Percentiles rank a stretch among this genome's conserved stretches.
These are phyloP conservation scores for Gossypium davidsonii DNA, from an alignment of 441 rosid species.

Conservation along the genomic window DNA sequence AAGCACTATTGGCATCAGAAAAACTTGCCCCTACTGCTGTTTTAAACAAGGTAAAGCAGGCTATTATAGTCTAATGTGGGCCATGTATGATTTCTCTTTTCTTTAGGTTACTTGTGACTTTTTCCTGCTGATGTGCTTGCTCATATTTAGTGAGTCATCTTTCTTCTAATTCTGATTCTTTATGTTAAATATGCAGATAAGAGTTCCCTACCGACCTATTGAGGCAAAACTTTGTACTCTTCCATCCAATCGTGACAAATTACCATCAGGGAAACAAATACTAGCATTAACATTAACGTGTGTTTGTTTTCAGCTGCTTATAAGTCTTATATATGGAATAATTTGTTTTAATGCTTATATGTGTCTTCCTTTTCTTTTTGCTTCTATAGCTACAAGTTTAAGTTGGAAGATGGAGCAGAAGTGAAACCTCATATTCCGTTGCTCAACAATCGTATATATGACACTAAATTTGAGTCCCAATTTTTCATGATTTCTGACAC, in stretches of 20 bases:
- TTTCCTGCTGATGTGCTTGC: conserved; percentile 8
- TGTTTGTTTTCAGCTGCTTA: conserved; percentile 26
- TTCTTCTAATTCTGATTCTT: neutral
- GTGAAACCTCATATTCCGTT: conserved; percentile 82
- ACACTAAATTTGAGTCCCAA: conserved; percentile 94
- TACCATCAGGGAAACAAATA: conserved; percentile 90
- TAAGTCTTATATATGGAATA: neutral
- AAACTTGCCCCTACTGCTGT: conserved; percentile 67
- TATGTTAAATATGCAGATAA: conserved; percentile 44
- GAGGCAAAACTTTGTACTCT: conserved; percentile 75
- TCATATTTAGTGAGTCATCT: conserved; percentile 2
- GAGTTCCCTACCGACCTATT: conserved; percentile 81
- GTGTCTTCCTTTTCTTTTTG: conserved; percentile 9
- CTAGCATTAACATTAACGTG: conserved; percentile 83
- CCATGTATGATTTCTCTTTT: conserved; percentile 6
- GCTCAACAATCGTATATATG: conserved; percentile 92
- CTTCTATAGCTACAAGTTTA: conserved; percentile 77
- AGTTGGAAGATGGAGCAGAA: conserved; percentile 89
- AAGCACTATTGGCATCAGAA: conserved; percentile 73
- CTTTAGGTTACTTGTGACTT: conserved; percentile 12
- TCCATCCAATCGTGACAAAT: conserved; percentile 62
- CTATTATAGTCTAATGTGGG: conserved; percentile 10
- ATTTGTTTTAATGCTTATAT: neutral
- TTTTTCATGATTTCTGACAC: conserved; percentile 87
- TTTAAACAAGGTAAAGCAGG: conserved; percentile 64